Evolutionary conservation across 305 asterid species (phyloP).

Genomic region (Fraxinus xanthoxyloides): DNA sequence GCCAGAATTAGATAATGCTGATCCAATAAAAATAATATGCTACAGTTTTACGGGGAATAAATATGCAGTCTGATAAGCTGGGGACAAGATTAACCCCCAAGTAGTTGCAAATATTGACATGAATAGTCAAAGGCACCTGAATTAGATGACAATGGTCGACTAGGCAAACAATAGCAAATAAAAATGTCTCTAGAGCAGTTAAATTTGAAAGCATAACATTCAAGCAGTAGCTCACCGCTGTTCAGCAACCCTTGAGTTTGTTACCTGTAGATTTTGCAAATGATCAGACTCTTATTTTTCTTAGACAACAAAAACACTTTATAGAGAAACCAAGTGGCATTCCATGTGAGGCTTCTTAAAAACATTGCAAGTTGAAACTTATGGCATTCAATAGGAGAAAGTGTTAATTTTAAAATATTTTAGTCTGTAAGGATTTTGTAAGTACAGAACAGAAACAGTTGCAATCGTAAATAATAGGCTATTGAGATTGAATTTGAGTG

Average conservation of each 20-base stretch:
- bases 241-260: conserved; percentile 50
- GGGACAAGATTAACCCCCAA: not conserved
- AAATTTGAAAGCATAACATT: not conserved
- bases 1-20: not conserved
- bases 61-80: not conserved
- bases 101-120: not conserved
- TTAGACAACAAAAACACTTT: not conserved
- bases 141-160: not conserved
- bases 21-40: not conserved
- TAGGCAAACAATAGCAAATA: conserved; percentile 11
- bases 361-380: not conserved
- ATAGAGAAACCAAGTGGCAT: conserved; percentile 7
- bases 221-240: conserved; percentile 52
- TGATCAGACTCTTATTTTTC: conserved; percentile 25
- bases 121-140: not conserved
- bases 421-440: not conserved
- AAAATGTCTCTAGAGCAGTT: not conserved
- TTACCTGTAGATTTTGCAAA: conserved; percentile 46
- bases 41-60: not conserved
- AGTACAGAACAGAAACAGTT: not conserved
- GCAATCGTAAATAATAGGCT: not conserved
- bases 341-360: not conserved
- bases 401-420: not conserved
- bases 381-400: conserved; percentile 2
- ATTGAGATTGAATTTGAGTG: not conserved